phyloP scores from a whole-genome alignment of 2,329 filamentous ascomycete genomes.

The Trichophyton benhamiae region DNA sequence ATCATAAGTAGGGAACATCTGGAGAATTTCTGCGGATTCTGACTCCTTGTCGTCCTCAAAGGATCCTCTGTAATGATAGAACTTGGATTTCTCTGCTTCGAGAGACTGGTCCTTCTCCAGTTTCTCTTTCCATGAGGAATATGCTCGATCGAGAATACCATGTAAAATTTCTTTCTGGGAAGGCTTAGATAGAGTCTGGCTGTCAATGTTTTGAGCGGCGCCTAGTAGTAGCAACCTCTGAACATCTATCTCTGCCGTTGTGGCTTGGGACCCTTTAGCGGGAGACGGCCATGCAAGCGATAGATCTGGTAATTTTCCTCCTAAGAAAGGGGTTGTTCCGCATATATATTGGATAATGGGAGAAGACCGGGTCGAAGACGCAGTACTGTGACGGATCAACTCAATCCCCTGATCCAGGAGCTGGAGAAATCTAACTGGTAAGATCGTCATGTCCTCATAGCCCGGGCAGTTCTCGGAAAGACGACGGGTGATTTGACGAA shows the following conservation, averaged over 20 bases:
- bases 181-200: constrained; percentile 27
- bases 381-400: constrained; percentile 36
- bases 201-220: constrained; percentile 24
- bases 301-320: constrained; percentile 13
- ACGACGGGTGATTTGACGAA: constrained; percentile 58
- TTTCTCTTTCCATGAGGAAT: constrained; percentile 66
- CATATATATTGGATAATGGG: constrained; percentile 22
- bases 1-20: constrained; percentile 71
- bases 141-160: constrained; percentile 58
- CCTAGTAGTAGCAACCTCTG: constrained; percentile 28
- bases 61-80: constrained; percentile 75
- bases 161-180: constrained; percentile 46
- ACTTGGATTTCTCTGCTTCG: constrained; percentile 57
- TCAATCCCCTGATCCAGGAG: constrained; percentile 66
- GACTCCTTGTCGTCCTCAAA: constrained; percentile 63
- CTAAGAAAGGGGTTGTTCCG: constrained; percentile 30
- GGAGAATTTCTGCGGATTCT: constrained; percentile 60
- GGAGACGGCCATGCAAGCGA: background rate
- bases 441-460: constrained; percentile 75
- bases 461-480: constrained; percentile 58
- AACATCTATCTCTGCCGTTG: constrained; percentile 23
- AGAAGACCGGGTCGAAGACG: constrained; percentile 12
- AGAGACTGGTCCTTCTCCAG: constrained; percentile 64
- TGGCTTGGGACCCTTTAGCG: background rate
- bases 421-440: constrained; percentile 65